Conservation (phyloP, 2,329 filamentous ascomycete species). For the Cladosporium halotolerans region DNA sequence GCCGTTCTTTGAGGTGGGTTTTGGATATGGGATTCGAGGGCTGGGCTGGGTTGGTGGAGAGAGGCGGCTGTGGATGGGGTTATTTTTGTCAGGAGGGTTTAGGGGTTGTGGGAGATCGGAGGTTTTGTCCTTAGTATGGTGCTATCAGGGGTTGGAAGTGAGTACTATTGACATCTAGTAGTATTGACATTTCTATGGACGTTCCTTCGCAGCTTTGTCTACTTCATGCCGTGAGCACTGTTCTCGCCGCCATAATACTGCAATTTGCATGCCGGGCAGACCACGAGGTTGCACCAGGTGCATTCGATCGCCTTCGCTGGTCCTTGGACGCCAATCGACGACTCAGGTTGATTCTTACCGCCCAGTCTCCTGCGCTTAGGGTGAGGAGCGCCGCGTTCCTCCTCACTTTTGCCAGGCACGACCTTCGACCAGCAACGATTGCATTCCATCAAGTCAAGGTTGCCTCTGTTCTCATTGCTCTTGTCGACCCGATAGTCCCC, state of each 20-base stretch:
- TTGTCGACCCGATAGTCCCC: constrained; percentile 3
- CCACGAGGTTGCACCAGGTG: not conserved
- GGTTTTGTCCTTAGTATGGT: too few species aligned
- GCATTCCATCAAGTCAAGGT: constrained; percentile 19
- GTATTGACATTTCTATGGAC: too few species aligned
- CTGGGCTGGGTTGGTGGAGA: not conserved
- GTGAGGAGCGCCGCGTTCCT: not conserved
- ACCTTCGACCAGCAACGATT: constrained; percentile 21
- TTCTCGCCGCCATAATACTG: not conserved
- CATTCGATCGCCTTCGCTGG: not conserved
- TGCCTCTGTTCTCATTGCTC: constrained; percentile 15
- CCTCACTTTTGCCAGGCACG: not conserved
- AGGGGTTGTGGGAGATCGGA: too few species aligned
- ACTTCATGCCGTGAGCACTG: too few species aligned
- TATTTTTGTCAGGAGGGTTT: too few species aligned
- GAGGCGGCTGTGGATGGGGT: too few species aligned
- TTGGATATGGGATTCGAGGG: too few species aligned
- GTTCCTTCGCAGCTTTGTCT: too few species aligned
- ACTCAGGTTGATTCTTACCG: not conserved
- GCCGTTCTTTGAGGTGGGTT: not conserved
- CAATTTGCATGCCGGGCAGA: not conserved
- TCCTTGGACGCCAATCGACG: not conserved
- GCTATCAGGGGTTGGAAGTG: too few species aligned
- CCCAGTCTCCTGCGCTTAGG: not conserved
- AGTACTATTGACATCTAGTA: too few species aligned